A percentile compares a stretch with the other conserved stretches of the same genome.
Conservation (phyloP, 2,329 filamentous ascomycete genomes). For the Gaeumannomyces sp. region DNA sequence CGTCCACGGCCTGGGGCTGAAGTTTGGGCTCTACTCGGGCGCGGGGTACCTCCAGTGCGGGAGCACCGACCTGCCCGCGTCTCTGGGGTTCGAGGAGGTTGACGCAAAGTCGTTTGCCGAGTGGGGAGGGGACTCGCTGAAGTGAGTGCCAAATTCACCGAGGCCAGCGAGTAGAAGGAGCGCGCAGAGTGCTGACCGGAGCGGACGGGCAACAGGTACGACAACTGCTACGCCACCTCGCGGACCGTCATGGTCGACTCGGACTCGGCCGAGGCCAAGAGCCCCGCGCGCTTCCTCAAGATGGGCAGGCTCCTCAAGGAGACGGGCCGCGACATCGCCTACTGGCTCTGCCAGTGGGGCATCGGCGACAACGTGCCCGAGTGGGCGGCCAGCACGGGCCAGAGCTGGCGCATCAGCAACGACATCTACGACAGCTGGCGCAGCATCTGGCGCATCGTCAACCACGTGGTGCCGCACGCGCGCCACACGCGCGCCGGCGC, state of each 20-base stretch:
- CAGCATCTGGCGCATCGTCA: slow-evolving; percentile 44
- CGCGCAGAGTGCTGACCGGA: background rate
- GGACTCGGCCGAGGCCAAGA: slow-evolving; percentile 30
- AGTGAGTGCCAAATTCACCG: slow-evolving; percentile 34
- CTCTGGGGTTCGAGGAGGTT: slow-evolving; percentile 37
- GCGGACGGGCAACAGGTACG: slow-evolving; percentile 28
- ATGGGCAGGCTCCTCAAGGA: slow-evolving; percentile 38
- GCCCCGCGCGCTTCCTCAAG: slow-evolving; percentile 35
- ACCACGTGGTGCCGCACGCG: slow-evolving; percentile 42
- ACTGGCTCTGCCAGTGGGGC: slow-evolving; percentile 49
- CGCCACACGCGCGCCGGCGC: slow-evolving; percentile 37
- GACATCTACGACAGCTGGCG: slow-evolving; percentile 47
- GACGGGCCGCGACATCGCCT: slow-evolving; percentile 36
- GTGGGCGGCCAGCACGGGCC: slow-evolving; percentile 34
- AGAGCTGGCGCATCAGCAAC: slow-evolving; percentile 46
- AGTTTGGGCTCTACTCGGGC: slow-evolving; percentile 51
- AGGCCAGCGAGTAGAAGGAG: background rate
- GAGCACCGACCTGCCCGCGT: slow-evolving; percentile 34
- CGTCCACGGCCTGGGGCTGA: slow-evolving; percentile 40
- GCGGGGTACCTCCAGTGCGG: slow-evolving; percentile 39
- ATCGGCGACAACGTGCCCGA: slow-evolving; percentile 36
- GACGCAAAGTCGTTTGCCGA: slow-evolving; percentile 34
- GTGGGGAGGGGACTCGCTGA: slow-evolving; percentile 43
- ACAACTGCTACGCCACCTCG: slow-evolving; percentile 42
- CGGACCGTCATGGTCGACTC: slow-evolving; percentile 36